Evolutionary conservation across 2,329 filamentous ascomycete species (phyloP).

Genomic region (Penicillium verrucosum): DNA sequence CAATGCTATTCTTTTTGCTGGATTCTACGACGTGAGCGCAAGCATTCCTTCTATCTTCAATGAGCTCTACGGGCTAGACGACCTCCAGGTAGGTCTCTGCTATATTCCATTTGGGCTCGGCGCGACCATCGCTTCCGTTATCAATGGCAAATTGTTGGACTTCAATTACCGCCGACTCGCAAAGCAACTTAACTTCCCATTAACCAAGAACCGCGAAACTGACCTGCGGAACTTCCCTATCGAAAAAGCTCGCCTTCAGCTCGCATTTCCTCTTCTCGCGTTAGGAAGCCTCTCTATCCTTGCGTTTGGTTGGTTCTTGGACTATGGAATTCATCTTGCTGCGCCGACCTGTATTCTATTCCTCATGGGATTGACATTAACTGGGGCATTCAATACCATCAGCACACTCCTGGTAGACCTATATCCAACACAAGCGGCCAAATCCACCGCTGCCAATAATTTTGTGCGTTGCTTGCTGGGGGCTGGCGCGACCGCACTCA

Average conservation of each 20-base stretch:
- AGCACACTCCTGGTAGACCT: slow-evolving; percentile 49
- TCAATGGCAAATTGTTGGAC: slow-evolving; percentile 43
- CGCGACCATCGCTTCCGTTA: slow-evolving; percentile 38
- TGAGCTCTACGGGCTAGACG: slow-evolving; percentile 38
- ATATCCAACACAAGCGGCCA: slow-evolving; percentile 41
- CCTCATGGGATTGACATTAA: slow-evolving; percentile 39
- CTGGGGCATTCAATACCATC: slow-evolving; percentile 43
- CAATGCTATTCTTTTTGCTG: slow-evolving; percentile 40
- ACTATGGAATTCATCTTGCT: slow-evolving; percentile 32
- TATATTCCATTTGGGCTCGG: slow-evolving; percentile 45
- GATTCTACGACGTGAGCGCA: slow-evolving; percentile 44
- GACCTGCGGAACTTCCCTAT: slow-evolving; percentile 44
- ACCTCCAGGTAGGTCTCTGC: slow-evolving; percentile 43
- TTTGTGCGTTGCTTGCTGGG: slow-evolving; percentile 44
- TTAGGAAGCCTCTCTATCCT: slow-evolving; percentile 32
- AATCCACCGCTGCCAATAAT: slow-evolving; percentile 46
- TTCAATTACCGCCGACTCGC: slow-evolving; percentile 43
- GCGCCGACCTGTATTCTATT: slow-evolving; percentile 41
- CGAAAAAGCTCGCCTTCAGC: slow-evolving; percentile 43
- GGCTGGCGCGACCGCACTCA: slow-evolving; percentile 42
- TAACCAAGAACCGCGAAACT: slow-evolving; percentile 34
- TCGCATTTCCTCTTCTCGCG: slow-evolving; percentile 39
- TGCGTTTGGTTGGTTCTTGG: slow-evolving; percentile 44
- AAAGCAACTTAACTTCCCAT: slow-evolving; percentile 28
- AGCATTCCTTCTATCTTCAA: slow-evolving; percentile 38